Percentiles rank a stretch among this genome's conserved stretches.
These are phyloP conservation scores for Penicillium steckii DNA, from an alignment of 495 filamentous ascomycete species.

Conservation along the genomic window DNA sequence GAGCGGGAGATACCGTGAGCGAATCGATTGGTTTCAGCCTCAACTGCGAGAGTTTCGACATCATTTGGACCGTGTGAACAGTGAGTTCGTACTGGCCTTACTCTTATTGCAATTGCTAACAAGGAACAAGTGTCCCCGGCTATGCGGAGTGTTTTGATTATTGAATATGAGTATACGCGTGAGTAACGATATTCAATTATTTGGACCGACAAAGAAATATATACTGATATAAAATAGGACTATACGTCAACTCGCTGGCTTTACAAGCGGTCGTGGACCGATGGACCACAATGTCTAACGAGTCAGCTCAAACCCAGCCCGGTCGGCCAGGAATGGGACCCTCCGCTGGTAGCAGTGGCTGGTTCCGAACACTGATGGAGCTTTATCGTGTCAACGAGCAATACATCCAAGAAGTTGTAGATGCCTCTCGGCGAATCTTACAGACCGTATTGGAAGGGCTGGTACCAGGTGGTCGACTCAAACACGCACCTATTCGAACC, in stretches of 20 bases:
- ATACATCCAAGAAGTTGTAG: slow-evolving; percentile 86
- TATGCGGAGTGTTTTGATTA: slow-evolving; percentile 79
- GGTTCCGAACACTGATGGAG: slow-evolving; percentile 53
- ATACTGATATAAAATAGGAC: slow-evolving; percentile 28
- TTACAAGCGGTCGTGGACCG: slow-evolving; percentile 93
- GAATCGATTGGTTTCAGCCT: slow-evolving; percentile 78
- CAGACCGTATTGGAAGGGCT: slow-evolving; percentile 80
- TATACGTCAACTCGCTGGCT: slow-evolving; percentile 91
- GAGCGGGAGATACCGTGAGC: slow-evolving; percentile 72
- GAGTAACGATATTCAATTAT: slow-evolving; percentile 28
- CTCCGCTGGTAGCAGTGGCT: slow-evolving; percentile 35
- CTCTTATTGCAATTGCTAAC: slow-evolving; percentile 20
- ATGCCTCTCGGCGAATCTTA: slow-evolving; percentile 80
- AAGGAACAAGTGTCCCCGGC: slow-evolving; percentile 60
- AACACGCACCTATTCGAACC: slow-evolving; percentile 88
- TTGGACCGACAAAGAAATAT: not conserved
- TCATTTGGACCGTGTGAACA: slow-evolving; percentile 65
- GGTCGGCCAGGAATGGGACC: slow-evolving; percentile 39
- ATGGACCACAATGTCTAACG: slow-evolving; percentile 68
- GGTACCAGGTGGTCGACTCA: slow-evolving; percentile 77
- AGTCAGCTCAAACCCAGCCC: slow-evolving; percentile 49
- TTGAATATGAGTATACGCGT: slow-evolving; percentile 87
- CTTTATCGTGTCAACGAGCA: slow-evolving; percentile 59
- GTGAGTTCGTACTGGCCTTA: slow-evolving; percentile 19
- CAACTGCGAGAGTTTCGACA: slow-evolving; percentile 71